Evolutionary conservation across 208 protist genomes (phyloP).

Genomic region (Entamoeba dispar): DNA sequence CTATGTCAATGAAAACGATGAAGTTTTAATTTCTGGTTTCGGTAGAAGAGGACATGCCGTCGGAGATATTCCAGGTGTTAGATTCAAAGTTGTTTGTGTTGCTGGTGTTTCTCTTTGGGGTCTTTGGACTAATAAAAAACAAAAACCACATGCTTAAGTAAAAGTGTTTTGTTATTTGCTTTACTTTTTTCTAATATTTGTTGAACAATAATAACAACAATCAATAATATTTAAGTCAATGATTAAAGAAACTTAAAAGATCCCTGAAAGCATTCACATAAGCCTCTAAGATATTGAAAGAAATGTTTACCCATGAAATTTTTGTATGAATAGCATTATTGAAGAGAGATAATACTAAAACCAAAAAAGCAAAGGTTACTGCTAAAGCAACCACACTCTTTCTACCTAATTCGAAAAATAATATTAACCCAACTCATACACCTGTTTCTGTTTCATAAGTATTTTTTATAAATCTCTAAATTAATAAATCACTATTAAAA

Average conservation of each 20-base stretch:
- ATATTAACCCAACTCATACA: neutral
- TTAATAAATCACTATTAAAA: too few species aligned
- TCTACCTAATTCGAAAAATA: neutral
- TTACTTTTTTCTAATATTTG: too few species aligned
- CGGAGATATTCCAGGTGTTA: slow-evolving; percentile 97
- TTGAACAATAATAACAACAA: too few species aligned
- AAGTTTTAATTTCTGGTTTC: slow-evolving; percentile 92
- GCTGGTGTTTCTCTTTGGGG: neutral
- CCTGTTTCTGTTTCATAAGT: too few species aligned
- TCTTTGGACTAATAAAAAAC: neutral
- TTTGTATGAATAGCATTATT: neutral
- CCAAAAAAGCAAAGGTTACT: neutral
- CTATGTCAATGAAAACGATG: slow-evolving; percentile 95
- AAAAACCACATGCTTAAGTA: neutral
- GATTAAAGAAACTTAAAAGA: too few species aligned
- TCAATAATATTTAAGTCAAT: too few species aligned
- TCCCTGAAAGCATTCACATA: neutral
- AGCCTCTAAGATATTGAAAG: neutral
- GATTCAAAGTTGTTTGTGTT: slow-evolving; percentile 94
- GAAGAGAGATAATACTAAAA: neutral
- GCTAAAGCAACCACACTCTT: neutral
- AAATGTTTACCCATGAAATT: neutral
- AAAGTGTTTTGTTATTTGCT: neutral
- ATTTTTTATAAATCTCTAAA: too few species aligned
- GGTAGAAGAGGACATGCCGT: slow-evolving; percentile 90